Evolutionary conservation across 2,329 filamentous ascomycete genomes (phyloP).

Genomic region (Massarina eburnea): DNA sequence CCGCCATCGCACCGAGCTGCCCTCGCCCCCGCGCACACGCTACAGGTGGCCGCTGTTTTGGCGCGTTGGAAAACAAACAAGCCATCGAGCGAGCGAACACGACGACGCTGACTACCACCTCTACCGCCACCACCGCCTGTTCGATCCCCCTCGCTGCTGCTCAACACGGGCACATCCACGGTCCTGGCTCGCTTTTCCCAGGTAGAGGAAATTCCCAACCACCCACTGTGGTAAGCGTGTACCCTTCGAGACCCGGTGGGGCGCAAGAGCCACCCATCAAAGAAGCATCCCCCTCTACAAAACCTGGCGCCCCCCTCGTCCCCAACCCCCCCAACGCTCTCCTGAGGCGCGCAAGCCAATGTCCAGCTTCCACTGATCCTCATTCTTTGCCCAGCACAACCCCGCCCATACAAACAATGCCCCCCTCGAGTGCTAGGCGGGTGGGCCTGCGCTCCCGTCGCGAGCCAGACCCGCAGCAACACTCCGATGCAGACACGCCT

Average conservation of each 20-base stretch:
- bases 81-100: slow-evolving; percentile 2
- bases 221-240: slow-evolving; percentile 6
- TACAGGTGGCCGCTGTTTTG: slow-evolving; percentile 6
- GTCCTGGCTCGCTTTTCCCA: background rate
- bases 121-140: slow-evolving; percentile 4
- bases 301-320: too few species aligned
- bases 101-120: background rate
- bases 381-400: background rate
- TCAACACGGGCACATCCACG: background rate
- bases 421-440: slow-evolving; percentile 31
- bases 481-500: slow-evolving; percentile 47
- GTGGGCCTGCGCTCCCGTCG: slow-evolving; percentile 31
- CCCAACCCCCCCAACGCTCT: background rate
- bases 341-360: background rate
- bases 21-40: slow-evolving; percentile 2
- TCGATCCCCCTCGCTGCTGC: slow-evolving; percentile 1
- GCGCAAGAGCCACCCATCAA: slow-evolving; percentile 4
- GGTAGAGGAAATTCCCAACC: background rate
- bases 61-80: slow-evolving; percentile 15
- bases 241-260: slow-evolving; percentile 10
- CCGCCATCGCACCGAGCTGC: background rate
- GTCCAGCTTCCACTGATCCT: background rate
- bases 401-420: slow-evolving; percentile 26
- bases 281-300: background rate
- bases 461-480: slow-evolving; percentile 35